Evolutionary conservation across 179 eudicot species (phyloP).

Genomic region (Carnegiea gigantea): DNA sequence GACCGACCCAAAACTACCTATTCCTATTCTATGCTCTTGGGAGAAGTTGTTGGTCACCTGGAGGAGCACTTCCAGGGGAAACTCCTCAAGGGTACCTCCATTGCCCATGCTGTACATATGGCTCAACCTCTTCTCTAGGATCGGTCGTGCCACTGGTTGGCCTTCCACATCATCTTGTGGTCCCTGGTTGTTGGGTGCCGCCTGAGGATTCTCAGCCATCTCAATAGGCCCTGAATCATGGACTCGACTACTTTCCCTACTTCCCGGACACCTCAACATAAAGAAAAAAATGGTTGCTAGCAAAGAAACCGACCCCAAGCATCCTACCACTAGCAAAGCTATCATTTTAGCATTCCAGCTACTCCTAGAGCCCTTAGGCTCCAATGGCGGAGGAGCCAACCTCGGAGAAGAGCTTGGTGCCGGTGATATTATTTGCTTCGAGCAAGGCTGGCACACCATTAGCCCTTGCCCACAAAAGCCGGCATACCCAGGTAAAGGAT

Average conservation of each 20-base stretch:
- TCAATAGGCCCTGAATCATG: constrained; percentile 85
- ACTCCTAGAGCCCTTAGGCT: background rate
- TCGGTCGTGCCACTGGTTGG: constrained; percentile 19
- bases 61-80: constrained; percentile 43
- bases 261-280: constrained; percentile 34
- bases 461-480: constrained; percentile 40
- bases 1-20: constrained; percentile 83
- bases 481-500: constrained; percentile 36
- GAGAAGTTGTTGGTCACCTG: constrained; percentile 67
- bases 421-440: background rate
- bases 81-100: constrained; percentile 61
- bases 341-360: constrained; percentile 51
- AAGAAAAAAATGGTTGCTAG: constrained; percentile 27
- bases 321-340: constrained; percentile 66
- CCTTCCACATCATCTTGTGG: constrained; percentile 5
- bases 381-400: background rate
- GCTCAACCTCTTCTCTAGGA: constrained; percentile 58
- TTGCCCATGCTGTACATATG: constrained; percentile 59
- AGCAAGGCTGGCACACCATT: constrained; percentile 49
- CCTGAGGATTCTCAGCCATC: constrained; percentile 16
- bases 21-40: constrained; percentile 56
- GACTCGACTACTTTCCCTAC: constrained; percentile 53
- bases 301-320: constrained; percentile 52
- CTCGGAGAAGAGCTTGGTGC: too few species aligned
- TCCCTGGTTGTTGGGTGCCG: background rate